phyloP scores from a whole-genome alignment of 306 rosid genomes.

The Albizia julibrissin region DNA sequence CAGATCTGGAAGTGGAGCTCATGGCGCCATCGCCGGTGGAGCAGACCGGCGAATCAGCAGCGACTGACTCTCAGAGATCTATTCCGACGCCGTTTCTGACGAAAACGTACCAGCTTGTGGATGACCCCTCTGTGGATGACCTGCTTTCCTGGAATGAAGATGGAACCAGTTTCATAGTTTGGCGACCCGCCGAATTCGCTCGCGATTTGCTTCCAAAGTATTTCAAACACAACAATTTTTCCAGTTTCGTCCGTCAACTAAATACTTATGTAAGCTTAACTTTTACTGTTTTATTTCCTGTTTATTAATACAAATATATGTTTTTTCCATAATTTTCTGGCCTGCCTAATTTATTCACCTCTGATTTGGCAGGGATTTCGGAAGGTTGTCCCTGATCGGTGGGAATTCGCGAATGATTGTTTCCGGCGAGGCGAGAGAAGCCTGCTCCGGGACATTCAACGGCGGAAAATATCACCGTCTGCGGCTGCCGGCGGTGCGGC shows the following conservation, averaged over 20 bases:
- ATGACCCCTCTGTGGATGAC: conserved; percentile 77
- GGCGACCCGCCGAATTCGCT: conserved; percentile 97
- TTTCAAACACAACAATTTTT: conserved; percentile 91
- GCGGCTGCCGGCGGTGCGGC: conserved; percentile 14
- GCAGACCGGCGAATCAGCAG: conserved; percentile 67
- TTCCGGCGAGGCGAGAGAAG: conserved; percentile 77
- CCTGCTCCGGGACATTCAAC: conserved; percentile 85
- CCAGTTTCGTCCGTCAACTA: conserved; percentile 97
- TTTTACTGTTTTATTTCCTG: neutral
- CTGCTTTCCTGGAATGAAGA: conserved; percentile 92
- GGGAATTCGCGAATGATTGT: conserved; percentile 91
- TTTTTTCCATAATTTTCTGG: neutral
- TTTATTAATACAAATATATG: neutral
- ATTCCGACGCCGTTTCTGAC: conserved; percentile 91
- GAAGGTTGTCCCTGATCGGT: conserved; percentile 93
- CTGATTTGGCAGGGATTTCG: conserved; percentile 72
- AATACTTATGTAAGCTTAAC: conserved; percentile 70
- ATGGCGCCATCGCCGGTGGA: conserved; percentile 78
- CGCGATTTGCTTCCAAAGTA: conserved; percentile 93
- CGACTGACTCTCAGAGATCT: conserved; percentile 71
- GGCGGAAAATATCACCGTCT: conserved; percentile 64
- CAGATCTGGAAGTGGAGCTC: conserved; percentile 53
- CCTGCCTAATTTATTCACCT: neutral
- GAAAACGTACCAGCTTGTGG: conserved; percentile 84
- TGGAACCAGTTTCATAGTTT: conserved; percentile 81